Percentiles rank a stretch among this genome's conserved stretches.
phyloP scores from a whole-genome alignment of 768 basidiomycete species.

The Ramaria rubella region DNA sequence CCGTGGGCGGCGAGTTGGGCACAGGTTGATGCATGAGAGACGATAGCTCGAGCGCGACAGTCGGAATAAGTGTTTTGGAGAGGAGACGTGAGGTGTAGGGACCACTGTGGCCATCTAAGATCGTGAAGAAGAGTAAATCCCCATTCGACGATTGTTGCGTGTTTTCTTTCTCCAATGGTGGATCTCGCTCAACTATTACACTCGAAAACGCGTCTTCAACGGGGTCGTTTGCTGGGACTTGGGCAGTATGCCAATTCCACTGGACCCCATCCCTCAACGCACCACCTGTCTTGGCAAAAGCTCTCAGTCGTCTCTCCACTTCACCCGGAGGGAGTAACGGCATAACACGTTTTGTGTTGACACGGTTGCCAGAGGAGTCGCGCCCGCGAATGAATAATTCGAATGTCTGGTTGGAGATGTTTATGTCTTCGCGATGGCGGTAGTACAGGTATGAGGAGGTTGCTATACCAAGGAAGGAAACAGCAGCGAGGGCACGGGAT shows the following conservation, averaged over 20 bases:
- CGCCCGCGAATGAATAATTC: neutral
- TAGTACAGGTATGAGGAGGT: neutral
- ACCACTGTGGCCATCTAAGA: conserved; percentile 91
- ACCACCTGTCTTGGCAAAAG: neutral
- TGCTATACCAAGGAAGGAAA: neutral
- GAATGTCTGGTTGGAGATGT: conserved; percentile 7
- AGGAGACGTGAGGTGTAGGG: conserved; percentile 78
- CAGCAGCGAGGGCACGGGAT: neutral
- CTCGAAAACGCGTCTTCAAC: conserved; percentile 84
- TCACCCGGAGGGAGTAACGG: conserved; percentile 10
- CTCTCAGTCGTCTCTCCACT: conserved; percentile 9
- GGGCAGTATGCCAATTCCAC: conserved; percentile 77
- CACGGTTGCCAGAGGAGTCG: neutral
- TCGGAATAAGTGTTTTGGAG: conserved; percentile 76
- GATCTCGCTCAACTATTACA: conserved; percentile 59
- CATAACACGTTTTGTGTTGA: neutral
- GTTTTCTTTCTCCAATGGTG: conserved; percentile 11
- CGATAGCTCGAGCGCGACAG: conserved; percentile 70
- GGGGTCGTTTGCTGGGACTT: conserved; percentile 78
- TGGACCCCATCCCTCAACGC: conserved; percentile 36
- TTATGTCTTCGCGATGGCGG: neutral
- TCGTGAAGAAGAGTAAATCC: conserved; percentile 77
- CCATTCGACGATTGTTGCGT: conserved; percentile 27
- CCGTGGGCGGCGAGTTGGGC: conserved; percentile 24
- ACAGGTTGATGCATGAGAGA: conserved; percentile 38